Conservation (phyloP, 192 early-diverging fungal genomes). For the Mortierella hygrophila region DNA sequence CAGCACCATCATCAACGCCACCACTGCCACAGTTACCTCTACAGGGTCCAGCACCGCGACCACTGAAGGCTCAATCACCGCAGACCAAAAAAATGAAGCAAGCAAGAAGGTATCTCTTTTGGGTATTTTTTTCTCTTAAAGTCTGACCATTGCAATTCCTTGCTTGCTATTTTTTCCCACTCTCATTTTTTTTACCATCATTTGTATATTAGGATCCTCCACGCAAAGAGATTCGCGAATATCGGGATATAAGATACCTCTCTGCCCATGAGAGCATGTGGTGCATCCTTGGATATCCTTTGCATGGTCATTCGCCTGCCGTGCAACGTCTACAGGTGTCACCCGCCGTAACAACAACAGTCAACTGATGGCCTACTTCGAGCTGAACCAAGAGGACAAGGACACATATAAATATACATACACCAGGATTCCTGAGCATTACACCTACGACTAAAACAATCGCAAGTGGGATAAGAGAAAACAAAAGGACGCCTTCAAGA, state of each 20-base stretch:
- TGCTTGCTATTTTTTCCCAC: background rate
- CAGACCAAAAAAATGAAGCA: too few relatives aligned
- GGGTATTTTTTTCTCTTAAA: too few relatives aligned
- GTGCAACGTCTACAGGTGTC: background rate
- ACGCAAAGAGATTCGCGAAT: background rate
- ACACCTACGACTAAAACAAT: background rate
- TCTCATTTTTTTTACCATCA: background rate
- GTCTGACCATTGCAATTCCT: too few relatives aligned
- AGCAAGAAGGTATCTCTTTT: too few relatives aligned
- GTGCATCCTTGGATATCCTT: background rate
- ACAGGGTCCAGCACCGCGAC: too few relatives aligned
- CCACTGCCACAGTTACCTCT: too few relatives aligned
- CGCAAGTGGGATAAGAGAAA: background rate
- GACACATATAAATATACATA: background rate
- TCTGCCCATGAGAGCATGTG: background rate
- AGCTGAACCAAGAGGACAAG: background rate
- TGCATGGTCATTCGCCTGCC: background rate
- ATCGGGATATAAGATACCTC: background rate
- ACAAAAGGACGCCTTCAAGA: background rate
- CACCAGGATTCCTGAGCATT: background rate
- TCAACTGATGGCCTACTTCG: background rate
- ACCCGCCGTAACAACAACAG: background rate
- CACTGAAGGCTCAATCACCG: too few relatives aligned
- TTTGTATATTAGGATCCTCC: background rate
- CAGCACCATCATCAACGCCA: too few relatives aligned